A percentile compares a stretch with the other conserved stretches of the same genome.
phyloP scores from a whole-genome alignment of 441 rosid species.

The Mallotus repandus region DNA sequence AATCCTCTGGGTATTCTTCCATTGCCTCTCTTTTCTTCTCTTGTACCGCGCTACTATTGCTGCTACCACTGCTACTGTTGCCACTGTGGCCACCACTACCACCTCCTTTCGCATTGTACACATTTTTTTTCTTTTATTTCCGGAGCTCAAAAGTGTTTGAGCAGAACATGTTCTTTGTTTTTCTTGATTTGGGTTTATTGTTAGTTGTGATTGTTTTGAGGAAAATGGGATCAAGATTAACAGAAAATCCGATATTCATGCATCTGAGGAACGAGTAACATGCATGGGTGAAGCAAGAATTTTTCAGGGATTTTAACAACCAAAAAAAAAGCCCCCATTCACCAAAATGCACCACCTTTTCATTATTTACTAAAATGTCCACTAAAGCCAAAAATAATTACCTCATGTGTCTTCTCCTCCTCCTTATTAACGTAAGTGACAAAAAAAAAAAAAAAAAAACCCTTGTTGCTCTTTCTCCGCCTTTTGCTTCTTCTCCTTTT shows the following conservation, averaged over 20 bases:
- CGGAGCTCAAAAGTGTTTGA: background rate
- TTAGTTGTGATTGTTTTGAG: background rate
- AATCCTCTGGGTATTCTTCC: constrained; percentile 42
- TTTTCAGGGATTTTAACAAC: no score
- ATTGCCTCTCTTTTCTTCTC: constrained; percentile 35
- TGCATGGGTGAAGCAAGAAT: no score
- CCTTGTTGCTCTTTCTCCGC: no score
- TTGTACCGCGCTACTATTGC: constrained; percentile 33
- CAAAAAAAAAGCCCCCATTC: no score
- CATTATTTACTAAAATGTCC: no score
- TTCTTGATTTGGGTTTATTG: background rate
- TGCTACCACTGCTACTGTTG: constrained; percentile 27
- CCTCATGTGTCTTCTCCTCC: no score
- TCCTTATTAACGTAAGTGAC: no score
- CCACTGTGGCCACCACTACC: constrained; percentile 27
- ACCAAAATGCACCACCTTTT: no score
- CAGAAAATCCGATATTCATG: constrained; percentile 26
- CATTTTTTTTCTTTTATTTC: background rate
- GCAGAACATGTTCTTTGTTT: background rate
- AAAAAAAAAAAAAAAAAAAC: no score
- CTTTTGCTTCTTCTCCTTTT: no score
- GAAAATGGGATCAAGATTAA: constrained; percentile 1
- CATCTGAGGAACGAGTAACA: constrained; percentile 26
- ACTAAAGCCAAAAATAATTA: no score
- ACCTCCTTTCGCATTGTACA: constrained; percentile 37